phyloP scores from a whole-genome alignment of 495 filamentous ascomycete genomes.

The Talaromyces stipitatus region DNA sequence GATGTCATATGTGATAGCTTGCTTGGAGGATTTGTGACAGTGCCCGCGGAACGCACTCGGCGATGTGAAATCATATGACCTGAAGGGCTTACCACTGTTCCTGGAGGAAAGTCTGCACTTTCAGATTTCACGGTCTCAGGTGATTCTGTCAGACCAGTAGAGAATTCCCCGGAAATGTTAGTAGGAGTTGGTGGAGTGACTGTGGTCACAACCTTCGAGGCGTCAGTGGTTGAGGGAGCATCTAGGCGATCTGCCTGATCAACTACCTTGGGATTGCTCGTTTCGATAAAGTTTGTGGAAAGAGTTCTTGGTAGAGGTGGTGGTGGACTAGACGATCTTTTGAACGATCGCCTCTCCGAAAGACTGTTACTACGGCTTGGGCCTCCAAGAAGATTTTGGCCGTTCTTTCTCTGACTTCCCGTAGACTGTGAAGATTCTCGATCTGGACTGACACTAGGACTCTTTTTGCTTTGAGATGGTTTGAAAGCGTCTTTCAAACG shows the following conservation, averaged over 20 bases:
- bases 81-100: slow-evolving; percentile 40
- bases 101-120: slow-evolving; percentile 19
- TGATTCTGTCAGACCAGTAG: slow-evolving; percentile 24
- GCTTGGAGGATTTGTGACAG: slow-evolving; percentile 64
- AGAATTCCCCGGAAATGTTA: slow-evolving; percentile 17
- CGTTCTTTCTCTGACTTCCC: slow-evolving; percentile 18
- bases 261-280: slow-evolving; percentile 10
- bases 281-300: slow-evolving; percentile 20
- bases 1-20: slow-evolving; percentile 78
- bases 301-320: slow-evolving; percentile 30
- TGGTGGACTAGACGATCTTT: slow-evolving; percentile 17
- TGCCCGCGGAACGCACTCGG: slow-evolving; percentile 54
- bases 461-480: slow-evolving; percentile 29
- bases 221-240: slow-evolving; percentile 36
- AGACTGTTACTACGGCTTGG: slow-evolving; percentile 32
- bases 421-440: slow-evolving; percentile 29
- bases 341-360: slow-evolving; percentile 27
- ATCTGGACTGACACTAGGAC: slow-evolving; percentile 36
- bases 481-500: slow-evolving; percentile 40
- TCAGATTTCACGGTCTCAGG: slow-evolving; percentile 25
- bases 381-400: slow-evolving; percentile 22
- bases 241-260: slow-evolving; percentile 13
- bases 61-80: slow-evolving; percentile 75
- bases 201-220: slow-evolving; percentile 39
- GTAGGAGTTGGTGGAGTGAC: slow-evolving; percentile 50